These are phyloP conservation scores for Cyberlindnera americana DNA, from an alignment of 805 yeast genomes.

Conservation along the genomic window DNA sequence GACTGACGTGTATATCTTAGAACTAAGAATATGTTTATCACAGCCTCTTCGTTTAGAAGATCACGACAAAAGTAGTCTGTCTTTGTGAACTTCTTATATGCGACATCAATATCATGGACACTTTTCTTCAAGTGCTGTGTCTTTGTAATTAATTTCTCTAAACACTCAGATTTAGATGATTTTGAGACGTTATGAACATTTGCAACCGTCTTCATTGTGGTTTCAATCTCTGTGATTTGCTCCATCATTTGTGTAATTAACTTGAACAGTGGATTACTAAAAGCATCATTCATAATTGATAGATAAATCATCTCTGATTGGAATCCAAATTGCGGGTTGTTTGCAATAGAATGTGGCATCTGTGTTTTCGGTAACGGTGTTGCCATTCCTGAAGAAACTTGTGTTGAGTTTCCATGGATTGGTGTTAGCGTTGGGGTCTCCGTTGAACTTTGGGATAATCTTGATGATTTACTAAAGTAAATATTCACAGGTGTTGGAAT, in stretches of 20 bases:
- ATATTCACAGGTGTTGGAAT: constrained; percentile 31
- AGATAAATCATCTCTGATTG: constrained; percentile 23
- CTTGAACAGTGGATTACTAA: constrained; percentile 28
- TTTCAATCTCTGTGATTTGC: constrained; percentile 25
- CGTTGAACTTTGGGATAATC: background rate
- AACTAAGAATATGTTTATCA: constrained; percentile 37
- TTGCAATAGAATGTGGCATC: constrained; percentile 5
- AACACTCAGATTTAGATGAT: background rate
- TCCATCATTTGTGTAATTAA: constrained; percentile 33
- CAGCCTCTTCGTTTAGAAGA: constrained; percentile 32
- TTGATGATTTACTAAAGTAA: constrained; percentile 4
- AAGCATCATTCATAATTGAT: constrained; percentile 31
- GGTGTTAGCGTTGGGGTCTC: constrained; percentile 7
- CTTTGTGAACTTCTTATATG: constrained; percentile 35
- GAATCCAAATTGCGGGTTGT: constrained; percentile 7
- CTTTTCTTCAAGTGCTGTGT: constrained; percentile 26
- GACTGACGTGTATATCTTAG: constrained; percentile 40
- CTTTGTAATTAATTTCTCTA: constrained; percentile 14
- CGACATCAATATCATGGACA: constrained; percentile 31
- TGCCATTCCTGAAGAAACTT: constrained; percentile 23
- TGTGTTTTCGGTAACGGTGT: constrained; percentile 35
- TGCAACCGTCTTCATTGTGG: constrained; percentile 1
- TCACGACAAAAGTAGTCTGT: constrained; percentile 35
- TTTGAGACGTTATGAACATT: background rate
- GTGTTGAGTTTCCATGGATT: constrained; percentile 1